Percentiles rank a stretch among this genome's conserved stretches.
Conservation (phyloP, 192 early-diverging fungal genomes). For the Spizellomyces punctatus region DNA sequence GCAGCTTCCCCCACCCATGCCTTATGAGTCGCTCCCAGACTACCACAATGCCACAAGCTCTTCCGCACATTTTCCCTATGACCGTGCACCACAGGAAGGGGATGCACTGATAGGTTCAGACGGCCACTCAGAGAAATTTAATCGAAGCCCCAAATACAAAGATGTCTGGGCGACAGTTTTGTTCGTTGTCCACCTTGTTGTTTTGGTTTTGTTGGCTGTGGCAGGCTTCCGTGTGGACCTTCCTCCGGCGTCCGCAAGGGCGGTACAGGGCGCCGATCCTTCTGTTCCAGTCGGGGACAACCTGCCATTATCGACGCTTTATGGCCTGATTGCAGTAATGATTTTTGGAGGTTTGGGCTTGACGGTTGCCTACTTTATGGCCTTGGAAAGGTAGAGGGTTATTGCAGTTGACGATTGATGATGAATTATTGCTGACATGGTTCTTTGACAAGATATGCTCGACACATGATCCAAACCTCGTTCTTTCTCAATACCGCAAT, state of each 20-base stretch:
- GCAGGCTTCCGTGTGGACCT: constrained; percentile 4
- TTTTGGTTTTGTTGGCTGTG: constrained; percentile 8
- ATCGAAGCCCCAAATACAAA: neutral
- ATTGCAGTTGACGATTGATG: neutral
- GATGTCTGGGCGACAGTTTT: constrained; percentile 15
- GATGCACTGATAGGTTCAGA: too few relatives aligned
- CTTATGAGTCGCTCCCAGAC: neutral
- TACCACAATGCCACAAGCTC: neutral
- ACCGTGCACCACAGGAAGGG: too few relatives aligned
- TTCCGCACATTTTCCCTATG: neutral
- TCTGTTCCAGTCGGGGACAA: constrained; percentile 15
- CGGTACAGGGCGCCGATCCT: neutral
- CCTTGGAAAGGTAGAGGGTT: constrained; percentile 31
- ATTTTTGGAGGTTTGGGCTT: constrained; percentile 29
- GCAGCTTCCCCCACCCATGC: too few relatives aligned
- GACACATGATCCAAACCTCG: constrained; percentile 47
- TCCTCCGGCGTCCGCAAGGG: neutral
- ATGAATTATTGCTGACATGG: neutral
- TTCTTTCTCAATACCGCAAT: constrained; percentile 39
- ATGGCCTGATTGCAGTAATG: neutral
- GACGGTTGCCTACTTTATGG: constrained; percentile 41
- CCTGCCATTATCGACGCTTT: neutral
- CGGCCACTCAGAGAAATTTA: neutral
- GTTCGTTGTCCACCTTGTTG: constrained; percentile 3
- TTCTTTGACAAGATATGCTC: constrained; percentile 37